Evolutionary conservation across 2,329 filamentous ascomycete species (phyloP).

Genomic region (Exophiala mesophila): DNA sequence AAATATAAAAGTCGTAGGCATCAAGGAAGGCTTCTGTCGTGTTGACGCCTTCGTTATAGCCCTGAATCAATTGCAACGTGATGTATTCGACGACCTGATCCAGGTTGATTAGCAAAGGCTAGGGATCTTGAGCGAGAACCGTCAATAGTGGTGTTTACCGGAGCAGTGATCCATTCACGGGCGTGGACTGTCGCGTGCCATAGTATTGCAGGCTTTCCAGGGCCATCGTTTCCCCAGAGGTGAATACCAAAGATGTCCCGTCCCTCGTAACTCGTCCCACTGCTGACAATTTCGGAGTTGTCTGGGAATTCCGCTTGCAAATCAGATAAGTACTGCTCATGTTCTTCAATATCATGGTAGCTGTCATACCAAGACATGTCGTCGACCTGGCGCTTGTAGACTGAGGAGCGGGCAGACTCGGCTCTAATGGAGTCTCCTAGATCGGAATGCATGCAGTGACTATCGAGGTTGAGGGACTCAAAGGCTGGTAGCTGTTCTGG

Average conservation of each 20-base stretch:
- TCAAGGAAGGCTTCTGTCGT: conserved; percentile 47
- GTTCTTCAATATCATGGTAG: conserved; percentile 52
- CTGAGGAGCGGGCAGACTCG: conserved; percentile 30
- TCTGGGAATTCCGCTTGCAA: conserved; percentile 43
- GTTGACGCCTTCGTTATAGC: conserved; percentile 38
- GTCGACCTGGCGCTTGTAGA: conserved; percentile 26
- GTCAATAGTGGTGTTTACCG: too few relatives aligned
- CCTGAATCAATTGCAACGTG: conserved; percentile 45
- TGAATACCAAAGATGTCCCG: conserved; percentile 47
- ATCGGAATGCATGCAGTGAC: conserved; percentile 40
- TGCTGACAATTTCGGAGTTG: conserved; percentile 47
- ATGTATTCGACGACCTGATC: conserved; percentile 46
- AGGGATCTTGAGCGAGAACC: conserved; percentile 7
- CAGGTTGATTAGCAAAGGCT: conserved; percentile 10
- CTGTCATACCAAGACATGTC: conserved; percentile 47
- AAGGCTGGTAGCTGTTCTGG: conserved; percentile 37
- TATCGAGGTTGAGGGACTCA: conserved; percentile 33
- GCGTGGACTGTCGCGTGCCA: conserved; percentile 57
- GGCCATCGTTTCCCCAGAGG: conserved; percentile 46
- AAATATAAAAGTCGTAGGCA: conserved; percentile 62
- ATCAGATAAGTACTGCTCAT: conserved; percentile 46
- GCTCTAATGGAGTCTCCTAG: conserved; percentile 40
- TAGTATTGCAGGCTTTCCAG: conserved; percentile 50
- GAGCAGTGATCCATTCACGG: conserved; percentile 56
- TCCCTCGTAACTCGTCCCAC: conserved; percentile 46